phyloP scores from a whole-genome alignment of 192 early-diverging fungal genomes.

The Coemansia sp. region DNA sequence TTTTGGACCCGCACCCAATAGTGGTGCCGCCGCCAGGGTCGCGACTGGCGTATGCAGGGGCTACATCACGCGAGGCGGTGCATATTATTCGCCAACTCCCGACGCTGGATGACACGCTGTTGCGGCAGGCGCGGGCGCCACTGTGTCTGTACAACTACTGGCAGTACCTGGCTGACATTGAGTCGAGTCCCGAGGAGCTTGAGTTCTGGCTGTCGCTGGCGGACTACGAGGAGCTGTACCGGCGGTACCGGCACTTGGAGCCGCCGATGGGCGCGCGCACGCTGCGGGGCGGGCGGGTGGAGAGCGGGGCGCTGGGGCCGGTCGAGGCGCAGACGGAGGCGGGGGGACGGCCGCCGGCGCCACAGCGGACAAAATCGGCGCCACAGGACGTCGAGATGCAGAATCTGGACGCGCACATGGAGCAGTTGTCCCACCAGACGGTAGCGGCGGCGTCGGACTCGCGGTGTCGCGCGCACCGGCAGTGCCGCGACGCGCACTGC shows the following conservation, averaged over 20 bases:
- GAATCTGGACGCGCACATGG: constrained; percentile 34
- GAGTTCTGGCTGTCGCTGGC: constrained; percentile 75
- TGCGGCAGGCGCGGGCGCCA: constrained; percentile 62
- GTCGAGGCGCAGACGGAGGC: constrained; percentile 3
- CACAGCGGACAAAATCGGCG: not conserved
- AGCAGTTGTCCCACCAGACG: constrained; percentile 25
- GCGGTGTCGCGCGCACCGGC: constrained; percentile 20
- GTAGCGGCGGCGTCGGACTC: constrained; percentile 17
- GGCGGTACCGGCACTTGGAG: constrained; percentile 43
- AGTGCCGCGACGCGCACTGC: constrained; percentile 27
- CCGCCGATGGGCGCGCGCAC: constrained; percentile 2
- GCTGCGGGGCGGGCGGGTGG: constrained; percentile 25
- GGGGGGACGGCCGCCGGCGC: constrained; percentile 5
- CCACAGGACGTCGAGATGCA: constrained; percentile 16
- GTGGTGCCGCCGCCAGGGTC: constrained; percentile 46
- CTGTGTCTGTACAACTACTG: constrained; percentile 78
- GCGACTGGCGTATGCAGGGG: constrained; percentile 42
- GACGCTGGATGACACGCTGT: constrained; percentile 64
- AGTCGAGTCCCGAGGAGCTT: constrained; percentile 61
- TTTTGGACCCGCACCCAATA: constrained; percentile 45
- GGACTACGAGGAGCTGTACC: constrained; percentile 68
- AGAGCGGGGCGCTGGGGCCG: constrained; percentile 38
- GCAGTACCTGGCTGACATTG: constrained; percentile 65
- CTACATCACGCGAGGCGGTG: constrained; percentile 16
- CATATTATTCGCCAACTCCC: constrained; percentile 54